Percentiles rank a stretch among this genome's conserved stretches.
Conservation (phyloP, 2,329 filamentous ascomycete species). For the Cladosporium sp. region DNA sequence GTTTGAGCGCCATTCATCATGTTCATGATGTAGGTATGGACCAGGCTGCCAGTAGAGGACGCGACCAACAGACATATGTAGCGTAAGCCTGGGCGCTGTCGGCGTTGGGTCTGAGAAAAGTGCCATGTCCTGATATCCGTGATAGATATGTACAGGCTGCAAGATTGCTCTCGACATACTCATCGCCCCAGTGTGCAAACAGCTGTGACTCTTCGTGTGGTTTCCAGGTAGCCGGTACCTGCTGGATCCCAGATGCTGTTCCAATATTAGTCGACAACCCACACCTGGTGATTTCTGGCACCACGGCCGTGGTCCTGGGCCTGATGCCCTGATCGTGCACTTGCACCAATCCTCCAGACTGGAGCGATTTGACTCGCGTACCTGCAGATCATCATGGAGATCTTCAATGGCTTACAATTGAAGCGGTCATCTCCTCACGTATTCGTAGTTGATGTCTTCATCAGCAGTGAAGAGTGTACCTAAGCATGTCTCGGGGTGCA, state of each 20-base stretch:
- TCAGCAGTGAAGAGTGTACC: neutral
- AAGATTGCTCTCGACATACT: neutral
- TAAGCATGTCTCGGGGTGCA: neutral
- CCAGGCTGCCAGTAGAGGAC: neutral
- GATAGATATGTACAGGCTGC: neutral
- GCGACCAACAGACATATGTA: neutral
- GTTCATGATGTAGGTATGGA: neutral
- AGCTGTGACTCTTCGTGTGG: neutral
- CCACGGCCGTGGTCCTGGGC: neutral
- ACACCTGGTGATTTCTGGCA: neutral
- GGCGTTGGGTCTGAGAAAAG: neutral
- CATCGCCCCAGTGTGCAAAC: neutral
- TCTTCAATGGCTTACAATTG: neutral
- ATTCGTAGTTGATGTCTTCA: too few species aligned
- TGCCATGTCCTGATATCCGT: neutral
- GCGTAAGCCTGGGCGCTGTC: neutral
- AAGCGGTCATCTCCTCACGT: neutral
- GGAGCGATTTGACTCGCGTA: neutral
- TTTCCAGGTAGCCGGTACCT: neutral
- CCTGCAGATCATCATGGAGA: neutral
- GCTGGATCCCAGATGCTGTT: neutral
- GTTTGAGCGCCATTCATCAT: neutral
- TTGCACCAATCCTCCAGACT: neutral
- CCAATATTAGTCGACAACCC: neutral
- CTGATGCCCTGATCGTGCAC: neutral